These are phyloP conservation scores for Calonectria pseudoreteaudii DNA, from an alignment of 2,329 filamentous ascomycete species.

Conservation along the genomic window DNA sequence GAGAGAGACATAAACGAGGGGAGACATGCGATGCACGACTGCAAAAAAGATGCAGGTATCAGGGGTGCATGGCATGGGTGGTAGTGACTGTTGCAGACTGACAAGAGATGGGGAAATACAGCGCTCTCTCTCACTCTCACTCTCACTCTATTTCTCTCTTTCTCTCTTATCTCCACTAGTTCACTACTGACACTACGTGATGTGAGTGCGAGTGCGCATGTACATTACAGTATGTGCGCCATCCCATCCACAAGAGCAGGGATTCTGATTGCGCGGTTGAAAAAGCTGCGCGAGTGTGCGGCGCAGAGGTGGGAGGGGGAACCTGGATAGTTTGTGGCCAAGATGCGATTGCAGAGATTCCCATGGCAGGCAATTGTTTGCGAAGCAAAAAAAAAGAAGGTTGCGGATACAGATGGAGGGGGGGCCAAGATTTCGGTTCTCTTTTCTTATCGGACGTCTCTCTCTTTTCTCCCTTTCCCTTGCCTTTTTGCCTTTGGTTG, in stretches of 20 bases:
- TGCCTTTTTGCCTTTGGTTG: not conserved
- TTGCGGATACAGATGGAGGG: not conserved
- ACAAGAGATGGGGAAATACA: not conserved
- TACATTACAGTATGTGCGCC: conserved; percentile 8
- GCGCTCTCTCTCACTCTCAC: no score
- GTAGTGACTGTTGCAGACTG: not conserved
- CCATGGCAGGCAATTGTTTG: not conserved
- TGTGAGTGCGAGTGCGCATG: not conserved
- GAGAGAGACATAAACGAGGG: not conserved
- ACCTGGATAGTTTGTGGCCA: not conserved
- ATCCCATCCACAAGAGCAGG: not conserved
- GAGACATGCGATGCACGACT: not conserved
- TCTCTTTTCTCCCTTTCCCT: not conserved
- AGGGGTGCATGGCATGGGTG: not conserved
- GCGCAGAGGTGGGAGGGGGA: not conserved
- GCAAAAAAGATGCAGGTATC: not conserved
- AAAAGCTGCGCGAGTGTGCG: not conserved
- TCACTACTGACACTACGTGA: conserved; percentile 15
- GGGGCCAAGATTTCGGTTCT: not conserved
- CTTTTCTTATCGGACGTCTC: not conserved
- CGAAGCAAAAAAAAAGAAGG: not conserved
- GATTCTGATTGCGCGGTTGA: conserved; percentile 4
- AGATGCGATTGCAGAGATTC: conserved; percentile 6
- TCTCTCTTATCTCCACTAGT: conserved; percentile 19
- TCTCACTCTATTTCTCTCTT: no score